Evolutionary conservation across 2,329 filamentous ascomycete genomes (phyloP), one percentile per base, ranked within the genome.

Genomic region (Esteya vermicola): DNA sequence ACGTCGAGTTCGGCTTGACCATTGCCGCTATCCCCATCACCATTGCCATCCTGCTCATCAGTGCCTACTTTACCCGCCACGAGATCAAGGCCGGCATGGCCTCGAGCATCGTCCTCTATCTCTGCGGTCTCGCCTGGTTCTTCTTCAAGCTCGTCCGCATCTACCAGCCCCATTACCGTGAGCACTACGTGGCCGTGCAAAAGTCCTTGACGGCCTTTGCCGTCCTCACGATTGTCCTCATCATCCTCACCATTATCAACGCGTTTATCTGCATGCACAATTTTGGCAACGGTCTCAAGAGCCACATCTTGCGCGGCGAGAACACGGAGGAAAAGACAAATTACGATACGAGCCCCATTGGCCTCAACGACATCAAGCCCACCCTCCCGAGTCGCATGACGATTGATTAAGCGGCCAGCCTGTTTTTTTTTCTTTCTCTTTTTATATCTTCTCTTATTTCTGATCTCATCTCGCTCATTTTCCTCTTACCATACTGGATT

Each of bases 91-190:
- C 68, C 10, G 88, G 89, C 56, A 93, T 93, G 76, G 62, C 78
- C 40, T 53, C 65, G 48, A 77, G 85, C 54, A 89, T 96, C 51
- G 64, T 88, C 39, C 71, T 95, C 42, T 95, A 93, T 62, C 78
- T 94, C 48, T 85, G 81, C 46, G 89, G 79, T 30, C 72, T 96
- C 48, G 85, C 79, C 42, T 98, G 96, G 65, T 98, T 98, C 67
- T 73, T 94, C 56, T 98, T 95, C 75, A 98, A 98, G 70, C 76
- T 98, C 40, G 81, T 91, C 44, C 84, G 91, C 56, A 98, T 98
- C 76, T 98, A 93, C 61, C 76, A 81, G 50, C 64, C 73, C 10
- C 57, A 57, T 33, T 72, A 75, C 50, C 57, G 56, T 38, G 40
- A 56, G 1, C 68, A 75, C 48, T 98, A 96, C 63, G 57, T 68